These are phyloP conservation scores for Acanthamoeba lenticulata DNA, from an alignment of 208 protist species.

Conservation along the genomic window DNA sequence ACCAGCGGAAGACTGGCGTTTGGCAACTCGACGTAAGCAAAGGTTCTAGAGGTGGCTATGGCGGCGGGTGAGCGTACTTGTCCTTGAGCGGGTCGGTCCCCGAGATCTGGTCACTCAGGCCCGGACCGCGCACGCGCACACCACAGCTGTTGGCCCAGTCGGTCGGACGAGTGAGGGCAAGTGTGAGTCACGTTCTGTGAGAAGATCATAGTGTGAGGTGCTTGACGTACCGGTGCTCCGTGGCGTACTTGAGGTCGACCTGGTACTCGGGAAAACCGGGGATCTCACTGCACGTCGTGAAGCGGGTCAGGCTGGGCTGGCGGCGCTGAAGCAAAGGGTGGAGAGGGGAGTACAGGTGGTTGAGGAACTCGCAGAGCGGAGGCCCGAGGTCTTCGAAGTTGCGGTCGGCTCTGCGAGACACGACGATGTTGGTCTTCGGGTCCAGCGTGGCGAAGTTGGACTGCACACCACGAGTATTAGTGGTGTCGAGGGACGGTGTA, in stretches of 20 bases:
- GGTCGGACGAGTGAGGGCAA: neutral
- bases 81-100: constrained; percentile 86
- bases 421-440: constrained; percentile 75
- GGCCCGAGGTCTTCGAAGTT: constrained; percentile 86
- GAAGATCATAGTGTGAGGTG: too few relatives aligned
- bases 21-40: too few relatives aligned
- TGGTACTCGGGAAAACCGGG: constrained; percentile 80
- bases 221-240: constrained; percentile 83
- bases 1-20: constrained; percentile 67
- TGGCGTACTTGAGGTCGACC: constrained; percentile 85
- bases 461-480: too few relatives aligned
- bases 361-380: constrained; percentile 77
- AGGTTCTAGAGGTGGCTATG: neutral
- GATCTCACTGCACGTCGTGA: constrained; percentile 55
- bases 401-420: constrained; percentile 79
- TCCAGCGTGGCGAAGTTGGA: constrained; percentile 87
- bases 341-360: constrained; percentile 69
- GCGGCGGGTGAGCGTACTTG: constrained; percentile 74
- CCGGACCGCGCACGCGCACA: constrained; percentile 80
- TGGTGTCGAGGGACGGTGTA: too few relatives aligned
- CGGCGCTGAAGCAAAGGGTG: neutral
- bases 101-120: constrained; percentile 81
- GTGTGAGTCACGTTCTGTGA: neutral
- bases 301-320: neutral
- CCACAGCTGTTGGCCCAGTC: constrained; percentile 75